Conservation (phyloP, 768 basidiomycete species). For the Clathrus columnatus region DNA sequence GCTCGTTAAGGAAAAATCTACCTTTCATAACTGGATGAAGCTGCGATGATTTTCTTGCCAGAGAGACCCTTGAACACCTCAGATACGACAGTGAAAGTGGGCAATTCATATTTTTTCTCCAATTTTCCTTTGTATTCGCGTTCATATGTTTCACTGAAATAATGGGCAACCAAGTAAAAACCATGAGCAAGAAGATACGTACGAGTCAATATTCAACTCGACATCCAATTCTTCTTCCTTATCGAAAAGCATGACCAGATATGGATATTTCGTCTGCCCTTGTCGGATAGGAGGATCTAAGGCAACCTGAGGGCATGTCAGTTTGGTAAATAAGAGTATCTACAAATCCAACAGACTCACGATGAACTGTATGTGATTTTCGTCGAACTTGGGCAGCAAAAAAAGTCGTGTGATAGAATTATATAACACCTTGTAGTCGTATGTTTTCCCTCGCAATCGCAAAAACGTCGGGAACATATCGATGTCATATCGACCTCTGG, state of each 20-base stretch:
- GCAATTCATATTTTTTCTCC: slow-evolving; percentile 90
- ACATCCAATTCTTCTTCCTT: slow-evolving; percentile 95
- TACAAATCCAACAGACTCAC: slow-evolving; percentile 37
- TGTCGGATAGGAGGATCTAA: slow-evolving; percentile 91
- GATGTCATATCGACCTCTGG: slow-evolving; percentile 93
- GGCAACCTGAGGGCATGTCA: slow-evolving; percentile 52
- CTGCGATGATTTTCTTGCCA: slow-evolving; percentile 85
- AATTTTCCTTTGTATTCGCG: slow-evolving; percentile 65
- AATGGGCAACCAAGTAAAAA: neutral
- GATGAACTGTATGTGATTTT: slow-evolving; percentile 91
- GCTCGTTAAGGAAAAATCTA: slow-evolving; percentile 22
- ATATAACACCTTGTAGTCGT: slow-evolving; percentile 97
- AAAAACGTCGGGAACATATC: slow-evolving; percentile 96
- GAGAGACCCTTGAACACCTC: slow-evolving; percentile 87
- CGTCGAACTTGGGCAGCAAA: slow-evolving; percentile 86
- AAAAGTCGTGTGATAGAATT: slow-evolving; percentile 81
- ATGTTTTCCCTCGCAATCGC: slow-evolving; percentile 94
- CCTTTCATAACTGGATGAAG: slow-evolving; percentile 61
- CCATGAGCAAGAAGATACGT: slow-evolving; percentile 24
- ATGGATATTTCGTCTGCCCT: slow-evolving; percentile 96
- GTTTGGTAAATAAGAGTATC: neutral
- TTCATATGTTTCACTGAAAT: slow-evolving; percentile 57
- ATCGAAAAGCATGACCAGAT: slow-evolving; percentile 97
- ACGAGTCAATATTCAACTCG: slow-evolving; percentile 90
- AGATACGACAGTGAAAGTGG: slow-evolving; percentile 92